Conservation (phyloP, 192 early-diverging fungal species). For the Backusella circina region DNA sequence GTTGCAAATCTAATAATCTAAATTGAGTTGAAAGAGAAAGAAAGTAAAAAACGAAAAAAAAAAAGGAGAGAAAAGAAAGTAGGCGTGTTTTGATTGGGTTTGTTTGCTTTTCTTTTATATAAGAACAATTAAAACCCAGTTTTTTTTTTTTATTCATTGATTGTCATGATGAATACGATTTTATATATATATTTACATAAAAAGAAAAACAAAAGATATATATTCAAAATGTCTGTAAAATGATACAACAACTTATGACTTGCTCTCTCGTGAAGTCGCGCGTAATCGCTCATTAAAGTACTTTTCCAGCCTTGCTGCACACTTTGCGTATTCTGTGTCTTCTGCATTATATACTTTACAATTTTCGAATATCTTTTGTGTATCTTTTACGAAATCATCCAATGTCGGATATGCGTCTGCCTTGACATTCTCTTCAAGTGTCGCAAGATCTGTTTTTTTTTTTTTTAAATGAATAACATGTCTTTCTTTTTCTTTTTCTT, state of each 20-base stretch:
- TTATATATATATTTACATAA: neutral
- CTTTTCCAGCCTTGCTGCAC: slow-evolving; percentile 68
- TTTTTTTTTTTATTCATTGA: no score
- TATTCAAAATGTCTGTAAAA: neutral
- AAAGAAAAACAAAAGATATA: neutral
- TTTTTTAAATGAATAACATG: slow-evolving; percentile 1
- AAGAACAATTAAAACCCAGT: no score
- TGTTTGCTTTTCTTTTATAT: no score
- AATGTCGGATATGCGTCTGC: slow-evolving; percentile 79
- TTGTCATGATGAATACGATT: no score
- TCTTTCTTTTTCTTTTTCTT: neutral
- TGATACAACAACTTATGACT: neutral
- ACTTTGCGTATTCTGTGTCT: slow-evolving; percentile 79
- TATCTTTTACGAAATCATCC: slow-evolving; percentile 78
- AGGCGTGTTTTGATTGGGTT: no score
- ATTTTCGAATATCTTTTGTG: slow-evolving; percentile 90
- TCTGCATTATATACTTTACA: slow-evolving; percentile 90
- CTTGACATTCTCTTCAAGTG: slow-evolving; percentile 80
- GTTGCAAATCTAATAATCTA: no score
- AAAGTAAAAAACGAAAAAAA: no score
- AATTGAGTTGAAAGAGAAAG: no score
- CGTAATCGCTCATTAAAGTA: slow-evolving; percentile 73
- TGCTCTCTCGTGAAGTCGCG: slow-evolving; percentile 9
- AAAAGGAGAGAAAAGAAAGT: no score
- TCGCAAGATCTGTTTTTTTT: slow-evolving; percentile 86